Base-by-base conservation (phyloP, 176 grass and related monocot genomes). In the Rhynchospora pubera region DNA sequence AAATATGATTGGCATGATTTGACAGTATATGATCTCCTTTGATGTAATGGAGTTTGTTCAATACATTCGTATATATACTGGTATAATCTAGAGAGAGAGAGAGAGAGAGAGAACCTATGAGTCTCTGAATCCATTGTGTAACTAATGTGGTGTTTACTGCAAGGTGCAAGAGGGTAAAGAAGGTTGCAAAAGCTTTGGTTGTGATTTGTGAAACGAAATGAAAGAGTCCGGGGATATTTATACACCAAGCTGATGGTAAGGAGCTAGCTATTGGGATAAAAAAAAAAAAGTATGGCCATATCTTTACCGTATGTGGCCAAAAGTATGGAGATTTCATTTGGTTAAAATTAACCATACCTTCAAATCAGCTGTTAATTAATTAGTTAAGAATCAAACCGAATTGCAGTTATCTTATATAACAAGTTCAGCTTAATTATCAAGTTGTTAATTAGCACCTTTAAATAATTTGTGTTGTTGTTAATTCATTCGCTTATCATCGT, bases 71-170 rank as follows among this genome's bases (percentile, higher is more conserved):
- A 39, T 39, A 39, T 39, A 39, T 39, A 39, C 34, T 39, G 2
- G 34, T 39, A 39, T 39, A 39, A 39, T 39, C 34, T 39, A 62
- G 28, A 32, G 22, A 72, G 68, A 45, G 42, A 72, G 44, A n/a
- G n/a, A n/a, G n/a, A 6, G 15, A n/a, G 15, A 4, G 45, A 42
- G 32, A 30, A 80, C 78, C 78, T 80, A 45, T 64, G 78, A 45
- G 78, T 80, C 57, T 80, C 78, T 44, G 78, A 80, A 58, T 80
- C 78, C 78, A 80, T 80, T 58, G 12, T 44, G 16, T 11, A 46
- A 8, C 23, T 61, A 28, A 23, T 80, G 75, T 3, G 15, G 57
- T 73, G 19, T 73, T 39, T 80, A 24, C 9, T 79, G 53, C 7
- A 42, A 76, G 46, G 72, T 77, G 19, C 12, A 51, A 79, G 32